phyloP scores from a whole-genome alignment of 306 rosid species.

The Trichosanthes truncata region DNA sequence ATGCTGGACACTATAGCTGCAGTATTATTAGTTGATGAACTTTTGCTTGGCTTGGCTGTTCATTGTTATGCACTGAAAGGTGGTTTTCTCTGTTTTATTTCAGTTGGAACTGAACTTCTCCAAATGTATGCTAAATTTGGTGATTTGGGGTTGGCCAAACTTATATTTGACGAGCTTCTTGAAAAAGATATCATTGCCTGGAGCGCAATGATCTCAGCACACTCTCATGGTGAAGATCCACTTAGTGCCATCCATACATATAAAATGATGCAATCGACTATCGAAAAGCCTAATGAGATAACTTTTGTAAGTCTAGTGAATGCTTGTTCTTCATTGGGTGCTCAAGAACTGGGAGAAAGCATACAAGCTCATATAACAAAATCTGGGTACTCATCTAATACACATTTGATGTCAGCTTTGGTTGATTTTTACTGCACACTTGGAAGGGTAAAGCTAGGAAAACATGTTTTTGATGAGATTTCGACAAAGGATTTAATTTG shows the following conservation, averaged over 20 bases:
- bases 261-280: constrained; percentile 12
- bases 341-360: constrained; percentile 13
- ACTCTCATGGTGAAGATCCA: constrained; percentile 15
- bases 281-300: constrained; percentile 9
- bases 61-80: constrained; percentile 9
- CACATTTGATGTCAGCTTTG: constrained; percentile 10
- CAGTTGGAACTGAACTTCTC: constrained; percentile 13
- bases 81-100: constrained; percentile 14
- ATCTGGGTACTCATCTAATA: constrained; percentile 4
- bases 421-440: constrained; percentile 13
- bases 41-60: constrained; percentile 7
- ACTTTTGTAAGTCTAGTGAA: constrained; percentile 14
- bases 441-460: constrained; percentile 10
- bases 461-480: constrained; percentile 11
- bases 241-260: constrained; percentile 1
- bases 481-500: constrained; percentile 14
- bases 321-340: constrained; percentile 12
- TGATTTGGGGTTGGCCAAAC: constrained; percentile 8
- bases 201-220: constrained; percentile 16
- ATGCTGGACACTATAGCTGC: constrained; percentile 4
- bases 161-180: constrained; percentile 13
- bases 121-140: constrained; percentile 19
- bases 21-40: constrained; percentile 3
- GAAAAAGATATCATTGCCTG: constrained; percentile 15
- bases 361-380: constrained; percentile 4